These are phyloP conservation scores for Blastobotrys persicus DNA, from an alignment of 1,139 yeast genomes.

Conservation along the genomic window DNA sequence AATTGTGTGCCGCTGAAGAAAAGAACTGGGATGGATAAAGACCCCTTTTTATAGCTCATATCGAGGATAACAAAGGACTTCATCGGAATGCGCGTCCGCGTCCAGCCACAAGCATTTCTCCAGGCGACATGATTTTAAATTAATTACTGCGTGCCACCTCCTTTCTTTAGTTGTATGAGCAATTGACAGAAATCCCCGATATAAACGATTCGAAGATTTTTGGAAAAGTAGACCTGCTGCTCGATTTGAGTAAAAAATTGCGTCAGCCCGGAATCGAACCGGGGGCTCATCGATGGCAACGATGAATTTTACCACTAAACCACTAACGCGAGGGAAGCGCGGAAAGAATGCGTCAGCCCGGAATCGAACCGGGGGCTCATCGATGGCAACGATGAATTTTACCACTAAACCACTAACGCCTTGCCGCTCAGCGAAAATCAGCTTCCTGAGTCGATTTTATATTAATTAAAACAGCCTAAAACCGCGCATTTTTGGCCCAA, in stretches of 20 bases:
- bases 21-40: not conserved
- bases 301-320: conserved; percentile 23
- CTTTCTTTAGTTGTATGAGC: not conserved
- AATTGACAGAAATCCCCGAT: too few relatives aligned
- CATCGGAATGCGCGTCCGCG: not conserved
- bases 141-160: too few relatives aligned
- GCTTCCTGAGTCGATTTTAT: not conserved
- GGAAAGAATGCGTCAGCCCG: conserved; percentile 22
- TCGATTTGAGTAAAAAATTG: conserved; percentile 11
- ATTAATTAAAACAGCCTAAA: too few relatives aligned
- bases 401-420: conserved; percentile 23
- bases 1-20: too few relatives aligned
- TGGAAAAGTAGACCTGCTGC: not conserved
- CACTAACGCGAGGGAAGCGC: conserved; percentile 20
- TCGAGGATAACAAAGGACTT: too few relatives aligned
- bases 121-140: too few relatives aligned
- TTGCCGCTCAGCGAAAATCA: not conserved
- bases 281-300: conserved; percentile 25
- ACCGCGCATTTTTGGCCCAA: not conserved
- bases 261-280: conserved; percentile 25
- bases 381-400: conserved; percentile 24
- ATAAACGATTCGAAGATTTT: too few relatives aligned
- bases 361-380: conserved; percentile 25
- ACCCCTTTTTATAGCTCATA: too few relatives aligned
- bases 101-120: too few relatives aligned